Conservation (phyloP, 140 eudicot species). For the Eryngium alpinum region DNA sequence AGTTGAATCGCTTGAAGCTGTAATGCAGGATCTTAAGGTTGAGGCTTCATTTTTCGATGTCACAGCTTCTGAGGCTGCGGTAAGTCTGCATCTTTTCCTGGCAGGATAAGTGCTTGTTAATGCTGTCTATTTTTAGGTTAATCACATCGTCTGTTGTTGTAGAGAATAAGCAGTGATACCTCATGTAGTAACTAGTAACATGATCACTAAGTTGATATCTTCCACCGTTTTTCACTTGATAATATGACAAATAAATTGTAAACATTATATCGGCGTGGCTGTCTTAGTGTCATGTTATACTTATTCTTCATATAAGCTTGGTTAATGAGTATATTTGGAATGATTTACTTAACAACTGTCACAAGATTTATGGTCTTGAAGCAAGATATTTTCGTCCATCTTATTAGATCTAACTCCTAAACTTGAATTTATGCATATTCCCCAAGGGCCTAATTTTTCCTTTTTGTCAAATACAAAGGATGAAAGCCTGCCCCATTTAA, state of each 20-base stretch:
- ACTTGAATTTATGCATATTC: neutral
- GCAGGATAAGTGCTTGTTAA: neutral
- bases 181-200: too few species aligned
- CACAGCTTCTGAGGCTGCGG: constrained; percentile 77
- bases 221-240: neutral
- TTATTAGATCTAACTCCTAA: neutral
- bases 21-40: constrained; percentile 61
- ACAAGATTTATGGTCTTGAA: neutral
- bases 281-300: too few species aligned
- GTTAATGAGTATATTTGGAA: neutral
- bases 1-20: constrained; percentile 60
- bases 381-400: neutral
- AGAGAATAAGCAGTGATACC: neutral
- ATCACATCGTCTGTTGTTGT: neutral
- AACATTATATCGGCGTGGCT: too few species aligned
- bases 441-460: neutral
- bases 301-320: neutral
- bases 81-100: constrained; percentile 24
- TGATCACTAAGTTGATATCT: neutral
- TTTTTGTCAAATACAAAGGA: neutral
- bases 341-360: neutral
- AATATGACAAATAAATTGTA: neutral
- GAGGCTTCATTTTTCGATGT: constrained; percentile 77
- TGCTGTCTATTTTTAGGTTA: neutral
- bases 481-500: neutral